Base-by-base conservation (phyloP, 495 filamentous ascomycete species). In the Penicillium manginii region DNA sequence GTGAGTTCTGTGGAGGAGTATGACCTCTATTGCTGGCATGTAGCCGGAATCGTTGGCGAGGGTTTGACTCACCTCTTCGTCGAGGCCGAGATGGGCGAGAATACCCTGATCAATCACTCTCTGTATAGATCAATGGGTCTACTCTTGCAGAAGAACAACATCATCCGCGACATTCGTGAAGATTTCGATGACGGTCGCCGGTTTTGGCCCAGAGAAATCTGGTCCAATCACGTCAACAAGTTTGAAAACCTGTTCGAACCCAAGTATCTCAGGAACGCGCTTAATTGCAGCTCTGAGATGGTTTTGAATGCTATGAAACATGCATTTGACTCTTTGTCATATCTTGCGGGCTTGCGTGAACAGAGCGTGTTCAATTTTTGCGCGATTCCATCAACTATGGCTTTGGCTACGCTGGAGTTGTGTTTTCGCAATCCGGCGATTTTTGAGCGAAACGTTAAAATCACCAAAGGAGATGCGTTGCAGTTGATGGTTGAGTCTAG, bases 301-400 rank as follows among this genome's bases (percentile, higher is more conserved):
- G 87, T 97, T 26, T 77, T 98, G 37, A 90, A 93, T 56, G 88
- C 93, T 17, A 83, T 98, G 45, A 81, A 84, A 69, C 92, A 96
- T 62, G 91, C 86, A 29, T 90, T 96, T 60, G 91, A 98, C 63
- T 97, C 92, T 74, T 77, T 98, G 11, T 98, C 92, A 78, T 98
- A 98, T 80, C 90, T 98, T 76, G 94, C 96, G 17, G 96, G 92
- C 18, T 82, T 98, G 49, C 90, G 89, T 57, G 94, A 98, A 71
- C 94, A 98, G 78, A 94, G 90, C 70, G 92, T 97, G 18, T 98
- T 98, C 88, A 98, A 98, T 80, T 98, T 98, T 71, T 91, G 91
- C 45, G 93, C 96, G 42, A 98, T 98, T 64, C 94, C 94, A 15
- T 96, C 98, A 74, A 78, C 87, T 57, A 98, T 98, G 94, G 94